Base-by-base conservation (phyloP, 148 eudicot species). In the Pharnaceum exiguum region DNA sequence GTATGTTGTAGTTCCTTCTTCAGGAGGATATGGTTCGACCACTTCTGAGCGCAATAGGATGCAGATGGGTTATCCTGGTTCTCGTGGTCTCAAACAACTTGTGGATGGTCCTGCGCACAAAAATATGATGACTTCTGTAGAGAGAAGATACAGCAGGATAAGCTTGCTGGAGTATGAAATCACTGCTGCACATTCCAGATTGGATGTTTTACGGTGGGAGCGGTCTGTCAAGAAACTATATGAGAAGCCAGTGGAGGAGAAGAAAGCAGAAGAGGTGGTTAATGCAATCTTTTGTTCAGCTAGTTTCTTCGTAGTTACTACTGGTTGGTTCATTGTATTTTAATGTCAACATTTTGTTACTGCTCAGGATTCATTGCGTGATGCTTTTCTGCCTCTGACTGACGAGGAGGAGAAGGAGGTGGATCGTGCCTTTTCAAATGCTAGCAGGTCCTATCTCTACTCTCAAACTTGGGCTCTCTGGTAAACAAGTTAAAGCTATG, bases 311-410 rank as follows among this genome's bases (percentile, higher is more conserved):
- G 3, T 44, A 19, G 7, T 29, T 51, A 29, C 22, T 16, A 28
- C 32, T 33, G 30, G 44, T 42, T 65, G 38, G 15, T 5, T 31
- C 51, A n/a, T 62, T 25, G 24, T 19, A n/a, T 32, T 26, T 7
- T 62, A 40, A 17, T n/a, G 19, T 45, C 32, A 61, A 61, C 49
- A 62, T n/a, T 39, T 5, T 68, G 42, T 36, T 56, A 57, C 48
- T 63, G 10, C 33, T 55, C 63, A 79, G 80, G 81, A 77, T 36
- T 61, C 64, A 42, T 51, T 79, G 25, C 58, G 43, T 12, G 89
- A 85, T 64, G 67, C 82, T 35, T 93, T 85, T 67, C 57, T 63
- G 60, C 89, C 83, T 26, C 91, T 93, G 22, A 66, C 86, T 10
- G 51, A 75, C 51, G 89, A 89, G 59, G 99, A 89, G 35, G 65